Base-by-base conservation (phyloP, 139 green algal genomes). In the Chlamydomonas sp. region DNA sequence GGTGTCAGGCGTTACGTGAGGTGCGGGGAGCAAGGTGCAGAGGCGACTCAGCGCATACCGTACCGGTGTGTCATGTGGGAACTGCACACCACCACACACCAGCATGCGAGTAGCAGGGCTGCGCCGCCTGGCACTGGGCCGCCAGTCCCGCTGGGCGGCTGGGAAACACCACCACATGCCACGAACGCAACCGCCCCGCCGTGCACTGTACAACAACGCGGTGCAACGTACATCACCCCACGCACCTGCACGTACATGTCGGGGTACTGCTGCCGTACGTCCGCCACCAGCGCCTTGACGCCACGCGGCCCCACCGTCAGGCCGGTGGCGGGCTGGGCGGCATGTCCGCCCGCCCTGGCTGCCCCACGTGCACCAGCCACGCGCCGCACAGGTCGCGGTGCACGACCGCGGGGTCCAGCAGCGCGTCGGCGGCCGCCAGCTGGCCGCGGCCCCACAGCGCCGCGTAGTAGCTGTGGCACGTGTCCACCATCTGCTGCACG, bases 401-500 rank as follows among this genome's bases (percentile, higher is more conserved):
- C 18, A 91, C 88, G 31, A 91, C 86, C 9, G 63, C 17, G 4
- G 75, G 60, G 59, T 91, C 88, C 57, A 87, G 73, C 12, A 91
- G 78, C 20, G 64, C 18, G 14, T 85, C 76, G 1, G 75, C 82
- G 1, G 72, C 49, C 0, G 63, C 0, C 31, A 87, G 63, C 15
- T 91, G 63, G 0, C 88, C 88, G 9, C 85, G 82, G 73, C 77
- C 78, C 88, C 81, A 91, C 5, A 91, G 2, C 4, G 77, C 76
- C 6, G 57, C 49, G 63, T 89, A 89, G 63, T 91, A 89, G n/a
- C 49, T 18, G 49, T 72, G 68, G 72, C 88, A 91, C 62, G 79
- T 78, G 49, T 83, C 79, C 0, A 86, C 83, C 88, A 91, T 91
- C 12, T 91, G 67, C 60, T 85, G 80, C 16, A 89, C 84, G 0